phyloP scores from a whole-genome alignment of 2,329 filamentous ascomycete species.

The Ceratocystis ficicola region DNA sequence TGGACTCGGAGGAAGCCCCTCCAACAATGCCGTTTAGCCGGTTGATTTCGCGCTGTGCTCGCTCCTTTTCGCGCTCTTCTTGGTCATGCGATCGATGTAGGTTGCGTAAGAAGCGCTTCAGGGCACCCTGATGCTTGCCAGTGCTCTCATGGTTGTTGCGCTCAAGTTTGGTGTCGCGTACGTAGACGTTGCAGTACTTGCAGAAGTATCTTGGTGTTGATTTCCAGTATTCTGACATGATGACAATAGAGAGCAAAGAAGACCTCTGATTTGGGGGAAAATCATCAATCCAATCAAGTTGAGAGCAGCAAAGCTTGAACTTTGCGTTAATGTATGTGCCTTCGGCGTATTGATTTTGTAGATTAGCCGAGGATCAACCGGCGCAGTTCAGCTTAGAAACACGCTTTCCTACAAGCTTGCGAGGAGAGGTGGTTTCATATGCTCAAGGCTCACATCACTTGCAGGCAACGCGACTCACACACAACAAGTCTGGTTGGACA shows the following conservation, averaged over 20 bases:
- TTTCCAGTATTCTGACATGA: slow-evolving; percentile 97
- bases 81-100: slow-evolving; percentile 75
- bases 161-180: slow-evolving; percentile 86
- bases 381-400: slow-evolving; percentile 17
- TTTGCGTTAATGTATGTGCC: not conserved
- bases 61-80: slow-evolving; percentile 67
- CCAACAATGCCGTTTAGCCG: slow-evolving; percentile 67
- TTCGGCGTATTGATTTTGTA: not conserved
- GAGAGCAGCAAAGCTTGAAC: not conserved
- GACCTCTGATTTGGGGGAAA: not conserved
- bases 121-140: slow-evolving; percentile 66
- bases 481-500: not conserved
- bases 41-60: slow-evolving; percentile 73
- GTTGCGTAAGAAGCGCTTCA: slow-evolving; percentile 82
- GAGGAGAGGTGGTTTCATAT: not conserved
- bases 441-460: not conserved
- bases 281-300: not conserved
- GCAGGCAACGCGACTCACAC: slow-evolving; percentile 11
- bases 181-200: slow-evolving; percentile 84
- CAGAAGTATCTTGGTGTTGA: slow-evolving; percentile 97
- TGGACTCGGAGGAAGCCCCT: slow-evolving; percentile 30
- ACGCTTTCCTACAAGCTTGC: slow-evolving; percentile 9
- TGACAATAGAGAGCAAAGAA: not conserved
- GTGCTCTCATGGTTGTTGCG: slow-evolving; percentile 81
- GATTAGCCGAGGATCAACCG: slow-evolving; percentile 16